These are phyloP conservation scores for Penstemon davidsonii DNA, from an alignment of 257 asterid genomes.

Conservation along the genomic window DNA sequence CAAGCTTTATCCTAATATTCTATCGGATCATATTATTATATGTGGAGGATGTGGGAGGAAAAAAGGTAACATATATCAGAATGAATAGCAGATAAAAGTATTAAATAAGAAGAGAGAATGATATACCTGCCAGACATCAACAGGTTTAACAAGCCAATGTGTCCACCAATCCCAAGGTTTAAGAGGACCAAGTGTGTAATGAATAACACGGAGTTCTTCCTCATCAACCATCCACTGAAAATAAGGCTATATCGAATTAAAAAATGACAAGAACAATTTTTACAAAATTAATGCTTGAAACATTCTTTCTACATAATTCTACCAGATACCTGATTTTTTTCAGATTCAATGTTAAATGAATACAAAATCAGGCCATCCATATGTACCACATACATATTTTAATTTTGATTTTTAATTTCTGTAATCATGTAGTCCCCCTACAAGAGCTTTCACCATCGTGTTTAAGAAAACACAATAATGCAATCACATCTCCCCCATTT, in stretches of 20 bases:
- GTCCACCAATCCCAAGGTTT: conserved; percentile 99
- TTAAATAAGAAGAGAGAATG: conserved; percentile 15
- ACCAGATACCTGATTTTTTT: conserved; percentile 9
- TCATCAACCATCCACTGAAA: conserved; percentile 97
- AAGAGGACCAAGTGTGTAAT: conserved; percentile 98
- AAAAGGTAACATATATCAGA: conserved; percentile 19
- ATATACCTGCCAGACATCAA: conserved; percentile 96
- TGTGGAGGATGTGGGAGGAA: conserved; percentile 17
- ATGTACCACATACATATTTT: conserved; percentile 15
- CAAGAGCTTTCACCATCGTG: conserved; percentile 13
- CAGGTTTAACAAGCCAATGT: conserved; percentile 96
- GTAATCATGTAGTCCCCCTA: conserved; percentile 18
- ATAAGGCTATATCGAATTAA: conserved; percentile 26
- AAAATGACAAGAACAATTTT: conserved; percentile 18
- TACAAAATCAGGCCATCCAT: conserved; percentile 19
- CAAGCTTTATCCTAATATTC: conserved; percentile 71
- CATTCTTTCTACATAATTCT: conserved; percentile 10
- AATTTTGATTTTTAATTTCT: neutral
- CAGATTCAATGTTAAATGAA: neutral
- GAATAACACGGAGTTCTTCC: conserved; percentile 87
- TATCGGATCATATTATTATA: conserved; percentile 40
- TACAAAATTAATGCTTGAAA: conserved; percentile 15
- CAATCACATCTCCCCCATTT: conserved; percentile 11
- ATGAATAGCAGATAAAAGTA: conserved; percentile 13
- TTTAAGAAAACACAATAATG: neutral